Evolutionary conservation across 208 protist species (phyloP), one percentile per base, ranked within the genome.

Genomic region (Naegleria lovaniensis): DNA sequence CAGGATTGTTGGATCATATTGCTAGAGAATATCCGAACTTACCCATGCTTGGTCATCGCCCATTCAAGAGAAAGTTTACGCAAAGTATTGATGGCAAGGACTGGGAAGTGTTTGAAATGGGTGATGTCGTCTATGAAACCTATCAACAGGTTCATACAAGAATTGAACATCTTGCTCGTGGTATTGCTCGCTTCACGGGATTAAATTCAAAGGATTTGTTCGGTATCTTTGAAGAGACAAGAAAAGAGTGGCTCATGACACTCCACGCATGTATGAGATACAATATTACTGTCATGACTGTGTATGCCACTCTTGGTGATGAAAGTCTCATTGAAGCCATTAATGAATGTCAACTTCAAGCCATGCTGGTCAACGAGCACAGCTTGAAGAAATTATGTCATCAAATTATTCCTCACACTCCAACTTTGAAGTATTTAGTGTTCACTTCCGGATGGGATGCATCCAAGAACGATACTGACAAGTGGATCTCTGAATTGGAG

Each of bases 181-280:
- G 76, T 84, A 84, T 84, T 15, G 76, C 38, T 16, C 33, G 38
- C 6, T 40, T 84, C 38, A 84, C 76, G 2, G 38, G 38, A 19
- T 84, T 84, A 36, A 84, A 84, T 33, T 84, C 76, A 19, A 84
- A 33, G 76, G 76, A 84, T 33, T 41, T 84, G 11, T 84, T 84
- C 6, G 76, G 76, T 84, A 84, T 84, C 76, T 84, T 84, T 84
- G 76, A 84, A 39, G 76, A 85, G 29, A 85, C 29, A 25, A 0
- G 36, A 25, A 85, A 88, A 22, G 22, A 58, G 38, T 88, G 84
- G 84, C 16, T 88, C 6, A 59, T 88, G 39, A 29, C 22, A 58
- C 25, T 38, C 41, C 84, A 88, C 0, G 43, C 41, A 9, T 88
- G 84, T 38, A 48, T 88, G 9, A 25, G 84, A 51, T 88, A 52